Percentiles rank a stretch among this genome's conserved stretches.
Evolutionary conservation across 1,284 basidiomycete genomes (phyloP).

Genomic region (Xerocomus nothofagi): DNA sequence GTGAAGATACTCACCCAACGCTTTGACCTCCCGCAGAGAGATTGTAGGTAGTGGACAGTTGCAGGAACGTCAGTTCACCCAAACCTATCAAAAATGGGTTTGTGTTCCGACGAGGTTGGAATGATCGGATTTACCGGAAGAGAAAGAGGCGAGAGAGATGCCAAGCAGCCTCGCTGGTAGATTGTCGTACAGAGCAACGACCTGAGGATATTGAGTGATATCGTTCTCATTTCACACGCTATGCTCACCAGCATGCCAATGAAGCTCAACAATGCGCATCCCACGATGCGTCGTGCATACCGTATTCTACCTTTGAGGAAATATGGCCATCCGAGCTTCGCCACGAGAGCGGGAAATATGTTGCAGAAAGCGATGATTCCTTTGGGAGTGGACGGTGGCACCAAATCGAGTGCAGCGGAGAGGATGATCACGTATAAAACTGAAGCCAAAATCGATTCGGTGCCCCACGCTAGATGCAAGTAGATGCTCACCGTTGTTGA

Average conservation of each 20-base stretch:
- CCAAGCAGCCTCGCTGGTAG: constrained; percentile 79
- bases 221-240: background rate
- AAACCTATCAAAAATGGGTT: constrained; percentile 51
- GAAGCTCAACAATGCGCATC: constrained; percentile 75
- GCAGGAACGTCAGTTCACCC: constrained; percentile 93
- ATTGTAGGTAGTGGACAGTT: constrained; percentile 84
- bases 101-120: background rate
- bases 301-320: constrained; percentile 79
- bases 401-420: constrained; percentile 92
- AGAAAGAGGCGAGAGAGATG: constrained; percentile 88
- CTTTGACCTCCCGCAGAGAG: constrained; percentile 70
- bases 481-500: constrained; percentile 50
- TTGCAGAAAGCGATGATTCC: constrained; percentile 95
- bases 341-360: constrained; percentile 77
- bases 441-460: constrained; percentile 30
- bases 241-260: constrained; percentile 75
- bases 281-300: constrained; percentile 72
- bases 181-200: constrained; percentile 76
- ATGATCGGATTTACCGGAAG: constrained; percentile 58
- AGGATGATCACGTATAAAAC: constrained; percentile 95
- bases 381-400: constrained; percentile 86
- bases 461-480: background rate
- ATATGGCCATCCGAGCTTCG: constrained; percentile 95
- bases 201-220: constrained; percentile 43
- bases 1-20: constrained; percentile 54